Conservation (phyloP, 139 green algal genomes). For the Chlamydomonas asymmetrica region DNA sequence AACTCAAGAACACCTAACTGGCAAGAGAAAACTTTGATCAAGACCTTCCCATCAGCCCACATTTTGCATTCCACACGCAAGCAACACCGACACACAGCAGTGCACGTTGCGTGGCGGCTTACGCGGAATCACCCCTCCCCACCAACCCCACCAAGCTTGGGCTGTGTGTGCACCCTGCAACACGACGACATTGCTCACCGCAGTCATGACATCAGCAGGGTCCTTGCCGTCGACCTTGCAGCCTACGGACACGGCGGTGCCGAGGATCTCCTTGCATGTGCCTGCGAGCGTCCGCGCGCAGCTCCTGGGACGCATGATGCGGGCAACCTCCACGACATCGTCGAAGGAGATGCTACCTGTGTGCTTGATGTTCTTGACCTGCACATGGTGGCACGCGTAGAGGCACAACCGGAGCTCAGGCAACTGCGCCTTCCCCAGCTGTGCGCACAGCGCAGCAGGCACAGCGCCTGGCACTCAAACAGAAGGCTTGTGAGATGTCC, state of each 20-base stretch:
- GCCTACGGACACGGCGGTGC: conserved; percentile 93
- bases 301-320: conserved; percentile 91
- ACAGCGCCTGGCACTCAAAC: too few relatives aligned
- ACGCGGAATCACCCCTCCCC: neutral
- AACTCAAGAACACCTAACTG: too few relatives aligned
- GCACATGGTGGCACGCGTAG: too few relatives aligned
- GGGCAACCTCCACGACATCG: conserved; percentile 95
- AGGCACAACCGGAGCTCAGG: too few relatives aligned
- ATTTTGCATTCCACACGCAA: neutral
- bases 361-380: conserved; percentile 99
- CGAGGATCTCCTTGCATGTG: conserved; percentile 99
- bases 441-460: too few relatives aligned
- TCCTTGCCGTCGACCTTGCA: conserved; percentile 97
- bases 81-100: neutral
- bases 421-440: too few relatives aligned
- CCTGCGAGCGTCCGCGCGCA: conserved; percentile 88
- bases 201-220: conserved; percentile 86
- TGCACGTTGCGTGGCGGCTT: neutral
- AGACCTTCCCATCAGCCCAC: too few relatives aligned
- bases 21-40: too few relatives aligned
- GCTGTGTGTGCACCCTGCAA: neutral
- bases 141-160: neutral
- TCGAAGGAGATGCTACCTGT: conserved; percentile 93
- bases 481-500: too few relatives aligned
- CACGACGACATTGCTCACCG: conserved; percentile 54